Evolutionary conservation across 768 basidiomycete genomes (phyloP).

Genomic region (Collybia nuda): DNA sequence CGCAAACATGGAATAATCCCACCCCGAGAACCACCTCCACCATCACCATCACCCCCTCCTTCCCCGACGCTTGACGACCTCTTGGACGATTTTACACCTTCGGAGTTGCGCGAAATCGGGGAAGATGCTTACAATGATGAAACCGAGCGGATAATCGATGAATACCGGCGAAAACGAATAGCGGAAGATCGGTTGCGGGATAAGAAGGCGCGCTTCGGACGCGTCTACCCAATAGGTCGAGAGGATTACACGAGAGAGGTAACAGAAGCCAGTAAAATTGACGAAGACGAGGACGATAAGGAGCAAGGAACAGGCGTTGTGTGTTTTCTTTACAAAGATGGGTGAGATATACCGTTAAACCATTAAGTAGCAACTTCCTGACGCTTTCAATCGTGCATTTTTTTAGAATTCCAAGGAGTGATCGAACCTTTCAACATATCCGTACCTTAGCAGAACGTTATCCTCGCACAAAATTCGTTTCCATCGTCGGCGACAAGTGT

Average conservation of each 20-base stretch:
- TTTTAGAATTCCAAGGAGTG: slow-evolving; percentile 81
- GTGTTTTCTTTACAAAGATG: slow-evolving; percentile 93
- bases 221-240: slow-evolving; percentile 83
- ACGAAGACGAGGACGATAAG: slow-evolving; percentile 63
- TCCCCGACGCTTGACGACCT: slow-evolving; percentile 70
- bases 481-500: slow-evolving; percentile 92
- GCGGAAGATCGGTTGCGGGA: slow-evolving; percentile 59
- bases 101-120: slow-evolving; percentile 65
- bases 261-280: slow-evolving; percentile 82
- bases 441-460: slow-evolving; percentile 74
- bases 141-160: slow-evolving; percentile 68
- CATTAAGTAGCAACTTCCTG: background rate
- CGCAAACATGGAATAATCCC: slow-evolving; percentile 92
- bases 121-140: slow-evolving; percentile 80
- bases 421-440: slow-evolving; percentile 72
- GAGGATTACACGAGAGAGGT: slow-evolving; percentile 96
- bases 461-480: slow-evolving; percentile 93
- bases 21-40: slow-evolving; percentile 64
- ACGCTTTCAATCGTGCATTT: background rate
- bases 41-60: slow-evolving; percentile 78
- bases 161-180: slow-evolving; percentile 63
- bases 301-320: slow-evolving; percentile 88
- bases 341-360: slow-evolving; percentile 48
- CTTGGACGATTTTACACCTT: slow-evolving; percentile 59
- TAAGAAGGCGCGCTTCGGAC: slow-evolving; percentile 72